phyloP scores from a whole-genome alignment of 2,329 filamentous ascomycete species.

The Magnaporthales sp. region DNA sequence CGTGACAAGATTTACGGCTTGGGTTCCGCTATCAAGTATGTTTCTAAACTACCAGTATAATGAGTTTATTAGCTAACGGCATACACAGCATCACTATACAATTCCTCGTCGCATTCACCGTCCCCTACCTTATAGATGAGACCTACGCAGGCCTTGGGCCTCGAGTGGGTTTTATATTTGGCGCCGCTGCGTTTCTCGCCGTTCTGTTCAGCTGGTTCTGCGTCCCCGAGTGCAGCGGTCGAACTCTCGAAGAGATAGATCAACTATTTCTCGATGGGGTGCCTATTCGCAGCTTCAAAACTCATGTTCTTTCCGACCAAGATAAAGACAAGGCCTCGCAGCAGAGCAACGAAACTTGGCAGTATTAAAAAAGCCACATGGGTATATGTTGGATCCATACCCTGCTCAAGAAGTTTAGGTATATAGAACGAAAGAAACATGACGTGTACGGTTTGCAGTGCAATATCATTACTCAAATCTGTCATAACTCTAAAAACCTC shows the following conservation, averaged over 20 bases:
- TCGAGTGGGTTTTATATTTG: conserved; percentile 8
- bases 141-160: conserved; percentile 8
- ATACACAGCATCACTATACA: conserved; percentile 14
- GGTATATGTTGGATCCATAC: not conserved
- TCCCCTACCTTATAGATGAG: conserved; percentile 7
- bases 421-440: not conserved
- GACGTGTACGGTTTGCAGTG: not conserved
- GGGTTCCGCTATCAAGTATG: conserved; percentile 17
- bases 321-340: too few relatives aligned
- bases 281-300: not conserved
- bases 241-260: conserved; percentile 12
- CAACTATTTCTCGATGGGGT: conserved; percentile 9
- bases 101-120: conserved; percentile 8
- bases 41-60: not conserved
- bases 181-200: not conserved
- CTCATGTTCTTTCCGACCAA: too few relatives aligned
- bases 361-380: not conserved
- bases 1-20: conserved; percentile 21
- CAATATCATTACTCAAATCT: not conserved
- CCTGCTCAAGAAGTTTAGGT: not conserved
- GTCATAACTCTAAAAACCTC: conserved; percentile 52
- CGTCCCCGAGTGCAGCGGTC: conserved; percentile 9
- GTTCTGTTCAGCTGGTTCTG: conserved; percentile 10
- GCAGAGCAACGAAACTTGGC: not conserved
- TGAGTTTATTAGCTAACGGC: not conserved